Base-by-base conservation (phyloP, 192 early-diverging fungal genomes). In the Umbelopsis ramanniana region DNA sequence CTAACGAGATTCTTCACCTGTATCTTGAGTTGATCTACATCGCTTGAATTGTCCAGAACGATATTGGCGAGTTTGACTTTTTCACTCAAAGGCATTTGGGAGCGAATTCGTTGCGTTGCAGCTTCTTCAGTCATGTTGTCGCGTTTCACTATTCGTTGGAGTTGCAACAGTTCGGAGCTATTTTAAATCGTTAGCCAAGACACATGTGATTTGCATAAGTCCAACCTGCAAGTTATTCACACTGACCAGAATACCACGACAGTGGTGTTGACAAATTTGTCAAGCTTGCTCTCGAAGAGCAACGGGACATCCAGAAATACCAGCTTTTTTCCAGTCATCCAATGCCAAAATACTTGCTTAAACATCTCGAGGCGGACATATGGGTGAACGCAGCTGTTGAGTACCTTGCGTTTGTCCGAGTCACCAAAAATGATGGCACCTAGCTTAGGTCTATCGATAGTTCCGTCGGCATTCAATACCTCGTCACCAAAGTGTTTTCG, bases 261-360 rank as follows among this genome's bases (percentile, higher is more conserved):
- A 9, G 88, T 89, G 6, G 81, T 74, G 46, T 86, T 87, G 29
- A 97, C 89, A 70, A 90, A 89, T 52, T 82, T 82, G 73, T 93
- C 83, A 68, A 97, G 74, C 15, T 92, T 88, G 17, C 91, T 87
- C 74, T 99, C 97, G 60, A 95, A 90, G 68, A 99, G 84, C 52
- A 99, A 79, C n/a, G 97, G 97, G 1, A 93, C 93, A 78, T 99
- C 97, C 48, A 98, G 82, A 2, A 99, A 84, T 12, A 93, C 91
- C 15, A 95, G 53, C 6, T 82, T 73, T 3, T 89, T 76, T 2
- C 93, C 94, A 3, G 74, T 80, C 6, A 96, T 66, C 81, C 94
- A 99, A 40, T 85, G 76, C 35, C 80, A 70, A 33, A 95, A 76
- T 46, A 94, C 72, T 57, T 86, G 74, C 63, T 84, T 84, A 14